phyloP scores from a whole-genome alignment of 2,329 filamentous ascomycete species.

The Fusarium equiseti region DNA sequence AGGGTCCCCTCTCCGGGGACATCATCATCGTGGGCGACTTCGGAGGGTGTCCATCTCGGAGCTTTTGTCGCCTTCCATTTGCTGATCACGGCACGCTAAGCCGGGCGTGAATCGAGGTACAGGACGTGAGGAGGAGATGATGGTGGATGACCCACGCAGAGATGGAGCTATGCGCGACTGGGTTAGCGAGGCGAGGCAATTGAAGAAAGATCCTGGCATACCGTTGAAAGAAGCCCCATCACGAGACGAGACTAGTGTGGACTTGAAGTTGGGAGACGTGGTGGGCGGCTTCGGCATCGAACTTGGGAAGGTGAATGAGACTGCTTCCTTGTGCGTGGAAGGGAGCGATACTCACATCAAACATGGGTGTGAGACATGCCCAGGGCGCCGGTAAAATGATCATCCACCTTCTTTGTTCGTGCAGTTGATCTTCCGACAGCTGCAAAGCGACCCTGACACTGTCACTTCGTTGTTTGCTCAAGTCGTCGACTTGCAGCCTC shows the following conservation, averaged over 20 bases:
- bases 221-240: conserved; percentile 5
- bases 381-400: conserved; percentile 4
- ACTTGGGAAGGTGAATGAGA: conserved; percentile 3
- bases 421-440: conserved; percentile 10
- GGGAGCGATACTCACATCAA: background rate
- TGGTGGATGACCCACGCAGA: conserved; percentile 21
- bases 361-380: background rate
- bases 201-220: conserved; percentile 2
- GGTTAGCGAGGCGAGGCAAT: background rate
- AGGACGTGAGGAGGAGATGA: conserved; percentile 6
- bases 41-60: conserved; percentile 31
- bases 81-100: conserved; percentile 37
- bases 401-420: background rate
- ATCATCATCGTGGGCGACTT: conserved; percentile 29
- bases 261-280: background rate
- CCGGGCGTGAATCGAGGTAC: conserved; percentile 11
- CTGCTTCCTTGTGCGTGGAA: background rate
- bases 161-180: conserved; percentile 4
- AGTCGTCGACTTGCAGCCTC: conserved; percentile 22
- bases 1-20: conserved; percentile 4
- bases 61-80: conserved; percentile 9
- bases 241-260: conserved; percentile 3
- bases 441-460: background rate
- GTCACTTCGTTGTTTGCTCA: background rate
- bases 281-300: conserved; percentile 9